Evolutionary conservation across 2,329 filamentous ascomycete species (phyloP), one percentile per base, ranked within the genome.

Genomic region (Lachnellula willkommii): DNA sequence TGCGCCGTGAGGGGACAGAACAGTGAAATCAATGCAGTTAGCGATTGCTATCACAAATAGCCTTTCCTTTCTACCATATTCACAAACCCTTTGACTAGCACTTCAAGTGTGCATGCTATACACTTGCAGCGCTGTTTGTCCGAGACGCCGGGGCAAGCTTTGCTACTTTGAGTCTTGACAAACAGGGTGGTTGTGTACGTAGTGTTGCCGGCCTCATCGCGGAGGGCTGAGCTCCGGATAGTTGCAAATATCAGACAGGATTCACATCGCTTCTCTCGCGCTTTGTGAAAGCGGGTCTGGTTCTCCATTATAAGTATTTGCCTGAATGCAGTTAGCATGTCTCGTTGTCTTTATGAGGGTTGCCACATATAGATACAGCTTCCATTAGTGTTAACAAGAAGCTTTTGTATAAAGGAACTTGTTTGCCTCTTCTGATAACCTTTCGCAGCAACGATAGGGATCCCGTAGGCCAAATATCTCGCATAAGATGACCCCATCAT

Each of bases 161-260:
- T 60, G 1, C 63, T 57, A 1, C 59, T 28, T 59, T 61, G n/a
- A n/a, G n/a, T n/a, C n/a, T n/a, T n/a, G 1, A 60, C 58, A 1
- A 52, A 54, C 0, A 63, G 65, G 7, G 66, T 39, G 1, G 61
- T 65, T 32, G 49, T 57, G 3, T n/a, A n/a, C n/a, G n/a, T 54
- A 54, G 52, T 70, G 67, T 5, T 49, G 36, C 14, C 60, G 59
- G 0, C 68, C 69, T 71, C 65, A 72, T 65, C 11, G 71, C 47
- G 6, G 66, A 56, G 7, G 55, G 26, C 40, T 3, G 60, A 61
- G 39, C 35, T 24, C 8, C 39, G 8, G 50, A 17, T 58, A 48
- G 53, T 76, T 75, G 54, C 69, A 69, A 69, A 60, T 77, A 77
- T 66, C 73, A 78, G 12, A 77, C 74, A 76, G 68, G 12, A 74